Evolutionary conservation across 805 yeast genomes (phyloP).

Genomic region (Spencermartinsiella europaea): DNA sequence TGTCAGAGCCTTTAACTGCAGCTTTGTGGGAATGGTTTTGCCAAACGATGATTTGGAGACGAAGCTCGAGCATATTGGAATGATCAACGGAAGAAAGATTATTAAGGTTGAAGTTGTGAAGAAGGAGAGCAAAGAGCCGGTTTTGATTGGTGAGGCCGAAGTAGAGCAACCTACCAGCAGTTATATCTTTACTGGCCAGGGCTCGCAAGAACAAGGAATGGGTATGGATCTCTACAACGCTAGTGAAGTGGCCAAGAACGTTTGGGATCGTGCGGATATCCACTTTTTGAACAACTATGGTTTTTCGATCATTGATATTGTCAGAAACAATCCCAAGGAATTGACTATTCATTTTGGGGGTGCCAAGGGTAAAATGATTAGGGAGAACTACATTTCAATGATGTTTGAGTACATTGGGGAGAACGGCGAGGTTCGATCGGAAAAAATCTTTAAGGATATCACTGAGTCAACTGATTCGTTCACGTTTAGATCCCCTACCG

Average conservation of each 20-base stretch:
- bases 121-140: slow-evolving; percentile 69
- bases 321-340: slow-evolving; percentile 91
- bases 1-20: slow-evolving; percentile 88
- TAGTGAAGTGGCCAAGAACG: slow-evolving; percentile 86
- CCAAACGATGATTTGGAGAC: slow-evolving; percentile 91
- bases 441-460: slow-evolving; percentile 92
- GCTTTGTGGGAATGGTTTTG: slow-evolving; percentile 93
- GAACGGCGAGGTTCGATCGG: slow-evolving; percentile 78
- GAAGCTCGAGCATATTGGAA: slow-evolving; percentile 89
- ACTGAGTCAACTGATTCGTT: slow-evolving; percentile 72
- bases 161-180: slow-evolving; percentile 97
- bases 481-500: slow-evolving; percentile 90
- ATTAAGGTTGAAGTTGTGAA: slow-evolving; percentile 86
- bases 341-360: slow-evolving; percentile 97
- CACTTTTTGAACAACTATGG: slow-evolving; percentile 94
- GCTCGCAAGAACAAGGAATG: slow-evolving; percentile 99
- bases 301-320: slow-evolving; percentile 94
- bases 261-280: slow-evolving; percentile 96
- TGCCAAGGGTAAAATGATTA: slow-evolving; percentile 89
- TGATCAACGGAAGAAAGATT: slow-evolving; percentile 98
- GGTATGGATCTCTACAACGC: slow-evolving; percentile 97
- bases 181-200: slow-evolving; percentile 98
- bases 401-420: slow-evolving; percentile 91
- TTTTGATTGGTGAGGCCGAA: slow-evolving; percentile 93
- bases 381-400: slow-evolving; percentile 94